Base-by-base conservation (phyloP, 169 alveolate genomes). In the Cryptosporidium viatorum region DNA sequence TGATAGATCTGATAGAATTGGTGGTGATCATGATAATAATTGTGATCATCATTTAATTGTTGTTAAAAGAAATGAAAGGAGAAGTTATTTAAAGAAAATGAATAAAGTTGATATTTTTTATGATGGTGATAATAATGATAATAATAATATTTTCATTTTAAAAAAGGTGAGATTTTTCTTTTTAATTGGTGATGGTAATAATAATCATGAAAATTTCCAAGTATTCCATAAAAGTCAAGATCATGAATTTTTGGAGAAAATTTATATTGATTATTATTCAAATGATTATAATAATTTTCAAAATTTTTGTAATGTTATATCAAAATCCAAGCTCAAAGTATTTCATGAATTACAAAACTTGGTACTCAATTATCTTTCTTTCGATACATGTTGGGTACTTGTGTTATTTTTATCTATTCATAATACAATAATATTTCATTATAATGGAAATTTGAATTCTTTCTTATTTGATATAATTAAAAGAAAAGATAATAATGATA, bases 321-420 rank as follows among this genome's bases (percentile, higher is more conserved):
- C 29, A 23, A 70, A 48, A 37, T 50, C 70, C 0, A 59, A 39
- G 31, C 9, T 59, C 0, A 55, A 73, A 73, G 26, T 73, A 2
- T 35, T 50, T n/a, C 35, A 29, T 23, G 75, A 80, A 62, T 35
- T 80, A 10, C 69, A 80, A 18, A n/a, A 18, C 4, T 8, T 43
- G 23, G 62, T 59, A 41, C 37, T 80, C 6, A 65, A 59, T 43
- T 8, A 29, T 43, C 70, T 80, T 26, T 35, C 29, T 12, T 41
- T 35, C 26, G 89, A 62, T 23, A 80, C 89, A 39, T 41, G 26
- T 62, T 41, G 71, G 71, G 68, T 65, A n/a, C 67, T 80, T 21
- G 21, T 62, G 21, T 48, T 65, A 62, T 80, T 80, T 65, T n/a
- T 80, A 26, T 41, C 33, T 2, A 43, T 80, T 3, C 89, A 80